Percentiles rank a stretch among this genome's conserved stretches.
phyloP scores from a whole-genome alignment of 805 yeast genomes.

The Helenozyma rhizophorensis region DNA sequence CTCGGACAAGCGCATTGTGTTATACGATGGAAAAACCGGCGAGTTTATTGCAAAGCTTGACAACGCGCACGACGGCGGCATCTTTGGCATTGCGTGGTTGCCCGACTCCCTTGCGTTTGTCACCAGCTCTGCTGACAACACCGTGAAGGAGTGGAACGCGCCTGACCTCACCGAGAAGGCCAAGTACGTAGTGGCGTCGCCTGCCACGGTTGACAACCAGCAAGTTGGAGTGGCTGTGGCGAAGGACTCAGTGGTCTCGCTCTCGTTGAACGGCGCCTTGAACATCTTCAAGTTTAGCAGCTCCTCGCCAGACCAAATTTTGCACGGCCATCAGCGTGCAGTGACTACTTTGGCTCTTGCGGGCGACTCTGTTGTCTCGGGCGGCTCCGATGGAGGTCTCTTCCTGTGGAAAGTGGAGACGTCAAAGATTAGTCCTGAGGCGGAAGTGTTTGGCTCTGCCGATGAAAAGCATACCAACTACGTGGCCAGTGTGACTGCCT shows the following conservation, averaged over 20 bases:
- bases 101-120: conserved; percentile 53
- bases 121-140: conserved; percentile 80
- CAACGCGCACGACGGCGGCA: conserved; percentile 69
- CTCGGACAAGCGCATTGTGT: conserved; percentile 68
- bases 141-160: conserved; percentile 63
- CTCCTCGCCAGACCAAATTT: conserved; percentile 26
- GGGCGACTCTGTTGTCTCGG: conserved; percentile 44
- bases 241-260: conserved; percentile 54
- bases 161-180: conserved; percentile 33
- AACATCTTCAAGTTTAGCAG: conserved; percentile 48
- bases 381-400: conserved; percentile 80
- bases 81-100: conserved; percentile 74
- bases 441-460: conserved; percentile 25
- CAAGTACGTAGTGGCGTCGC: conserved; percentile 42
- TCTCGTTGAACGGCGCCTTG: conserved; percentile 70
- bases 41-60: conserved; percentile 54
- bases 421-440: conserved; percentile 16
- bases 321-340: conserved; percentile 80
- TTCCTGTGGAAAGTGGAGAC: conserved; percentile 49
- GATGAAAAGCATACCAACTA: conserved; percentile 60
- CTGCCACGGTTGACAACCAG: conserved; percentile 50
- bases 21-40: conserved; percentile 88
- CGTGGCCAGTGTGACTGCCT: conserved; percentile 47
- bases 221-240: conserved; percentile 76
- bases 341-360: conserved; percentile 54